Percentiles rank a stretch among this genome's conserved stretches.
Evolutionary conservation across 208 protist species (phyloP).

Genomic region (Angomonas desouzai): DNA sequence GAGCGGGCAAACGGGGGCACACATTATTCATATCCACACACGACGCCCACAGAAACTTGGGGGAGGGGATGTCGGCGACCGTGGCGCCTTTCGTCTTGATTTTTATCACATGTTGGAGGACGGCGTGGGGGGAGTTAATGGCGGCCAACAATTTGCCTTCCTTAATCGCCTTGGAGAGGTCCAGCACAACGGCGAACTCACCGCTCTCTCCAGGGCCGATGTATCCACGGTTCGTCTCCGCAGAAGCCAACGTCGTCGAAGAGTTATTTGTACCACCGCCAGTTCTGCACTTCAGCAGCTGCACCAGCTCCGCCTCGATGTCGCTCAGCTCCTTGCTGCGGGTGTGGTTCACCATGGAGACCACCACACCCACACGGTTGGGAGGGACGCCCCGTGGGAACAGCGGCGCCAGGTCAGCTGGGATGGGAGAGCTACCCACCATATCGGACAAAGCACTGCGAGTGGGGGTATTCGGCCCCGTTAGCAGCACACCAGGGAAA

Average conservation of each 20-base stretch:
- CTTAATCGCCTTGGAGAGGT: not conserved
- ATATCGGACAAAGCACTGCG: not conserved
- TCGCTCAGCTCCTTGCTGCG: not conserved
- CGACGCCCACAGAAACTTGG: not conserved
- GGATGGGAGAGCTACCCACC: not conserved
- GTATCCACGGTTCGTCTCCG: not conserved
- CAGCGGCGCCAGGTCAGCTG: not conserved
- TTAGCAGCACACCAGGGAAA: not conserved
- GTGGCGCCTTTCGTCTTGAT: not conserved
- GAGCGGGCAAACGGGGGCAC: not conserved
- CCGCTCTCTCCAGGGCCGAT: not conserved
- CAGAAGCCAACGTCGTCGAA: not conserved
- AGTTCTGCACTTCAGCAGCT: not conserved
- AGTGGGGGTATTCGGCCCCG: not conserved
- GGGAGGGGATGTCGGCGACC: not conserved
- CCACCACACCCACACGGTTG: not conserved
- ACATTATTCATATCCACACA: not conserved
- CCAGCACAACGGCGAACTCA: not conserved
- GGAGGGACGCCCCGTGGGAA: not conserved
- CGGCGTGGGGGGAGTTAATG: not conserved
- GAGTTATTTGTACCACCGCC: not conserved
- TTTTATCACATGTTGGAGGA: not conserved
- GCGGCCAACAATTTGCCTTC: not conserved
- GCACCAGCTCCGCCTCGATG: not conserved
- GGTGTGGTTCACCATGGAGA: constrained; percentile 1